A percentile compares a stretch with the other conserved stretches of the same genome.
phyloP scores from a whole-genome alignment of 441 rosid species.

The Corymbia citriodora region DNA sequence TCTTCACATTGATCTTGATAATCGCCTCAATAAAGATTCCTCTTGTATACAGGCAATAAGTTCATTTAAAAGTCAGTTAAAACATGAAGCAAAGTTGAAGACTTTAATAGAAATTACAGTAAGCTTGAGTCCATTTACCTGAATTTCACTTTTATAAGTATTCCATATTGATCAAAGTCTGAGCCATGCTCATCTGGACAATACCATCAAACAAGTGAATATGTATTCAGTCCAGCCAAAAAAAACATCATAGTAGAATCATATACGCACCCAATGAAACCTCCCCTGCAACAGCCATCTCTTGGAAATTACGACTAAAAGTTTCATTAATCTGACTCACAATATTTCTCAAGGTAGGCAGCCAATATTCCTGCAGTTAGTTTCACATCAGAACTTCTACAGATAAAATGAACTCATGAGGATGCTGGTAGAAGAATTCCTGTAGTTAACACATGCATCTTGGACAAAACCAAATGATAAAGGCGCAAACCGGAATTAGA shows the following conservation, averaged over 20 bases:
- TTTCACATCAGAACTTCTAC: not conserved
- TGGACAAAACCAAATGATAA: not conserved
- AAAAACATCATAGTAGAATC: not conserved
- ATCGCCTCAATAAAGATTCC: not conserved
- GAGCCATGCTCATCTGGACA: constrained; percentile 75
- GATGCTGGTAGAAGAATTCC: not conserved
- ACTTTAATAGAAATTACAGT: not conserved
- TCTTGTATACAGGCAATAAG: not conserved
- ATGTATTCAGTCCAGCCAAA: not conserved
- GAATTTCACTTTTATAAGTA: constrained; percentile 90
- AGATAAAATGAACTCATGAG: not conserved
- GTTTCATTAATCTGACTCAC: constrained; percentile 81
- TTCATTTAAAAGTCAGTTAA: not conserved
- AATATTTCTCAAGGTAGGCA: constrained; percentile 82
- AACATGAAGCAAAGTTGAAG: not conserved
- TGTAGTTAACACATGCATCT: not conserved
- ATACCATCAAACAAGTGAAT: constrained; percentile 11
- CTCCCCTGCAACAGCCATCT: constrained; percentile 99
- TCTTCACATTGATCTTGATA: not conserved
- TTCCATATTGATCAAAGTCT: constrained; percentile 87
- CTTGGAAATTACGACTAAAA: constrained; percentile 84
- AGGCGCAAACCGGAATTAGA: not conserved
- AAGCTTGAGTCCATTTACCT: constrained; percentile 28
- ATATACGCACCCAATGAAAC: constrained; percentile 54
- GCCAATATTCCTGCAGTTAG: constrained; percentile 71